Evolutionary conservation across 2,329 filamentous ascomycete species (phyloP), one percentile per base, ranked within the genome.

Genomic region (Aspergillus sp.): DNA sequence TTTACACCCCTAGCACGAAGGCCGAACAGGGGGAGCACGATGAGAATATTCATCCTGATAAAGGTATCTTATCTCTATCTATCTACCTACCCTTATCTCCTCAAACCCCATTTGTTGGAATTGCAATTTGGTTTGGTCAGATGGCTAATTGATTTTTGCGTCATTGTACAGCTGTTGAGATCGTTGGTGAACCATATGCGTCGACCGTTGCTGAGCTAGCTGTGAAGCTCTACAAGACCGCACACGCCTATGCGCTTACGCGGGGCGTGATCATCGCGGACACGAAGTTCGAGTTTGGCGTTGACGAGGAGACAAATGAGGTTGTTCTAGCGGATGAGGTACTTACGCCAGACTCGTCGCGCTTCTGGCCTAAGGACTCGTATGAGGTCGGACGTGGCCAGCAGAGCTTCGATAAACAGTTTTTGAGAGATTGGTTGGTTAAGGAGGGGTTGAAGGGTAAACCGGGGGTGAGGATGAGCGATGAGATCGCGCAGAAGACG

Each of bases 381-480:
- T 96, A 93, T 71, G 82, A 86, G 70, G 75, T 90, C 17, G 92
- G 93, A 2, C 82, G 81, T 61, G 83, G 89, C 56, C 91, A 96
- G 79, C 83, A 88, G 55, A 95, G 90, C 75, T 95, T 93, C 65
- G 93, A 97, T 73, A 97, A 97, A 82, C 89, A 93, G 77, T 88
- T 83, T 68, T 74, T 96, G 64, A 81, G 93, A 37, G 88, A 97
- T 76, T 97, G 91, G 90, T 75, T 97, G 67, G 88, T 86, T 2
- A 76, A 73, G 48, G 80, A 89, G 57, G 90, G 89, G 0, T 74
- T 96, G 57, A 91, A 92, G 78, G 89, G 88, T 1, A 89, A 90
- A 75, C 80, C 87, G 24, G 88, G 84, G 2, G 88, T 95, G 15
- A 77, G 76, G 53, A 88, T 96, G 80, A 87, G 90, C 0, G 82